Conservation (phyloP, 148 eudicot genomes). For the Dysphania ambrosioides region DNA sequence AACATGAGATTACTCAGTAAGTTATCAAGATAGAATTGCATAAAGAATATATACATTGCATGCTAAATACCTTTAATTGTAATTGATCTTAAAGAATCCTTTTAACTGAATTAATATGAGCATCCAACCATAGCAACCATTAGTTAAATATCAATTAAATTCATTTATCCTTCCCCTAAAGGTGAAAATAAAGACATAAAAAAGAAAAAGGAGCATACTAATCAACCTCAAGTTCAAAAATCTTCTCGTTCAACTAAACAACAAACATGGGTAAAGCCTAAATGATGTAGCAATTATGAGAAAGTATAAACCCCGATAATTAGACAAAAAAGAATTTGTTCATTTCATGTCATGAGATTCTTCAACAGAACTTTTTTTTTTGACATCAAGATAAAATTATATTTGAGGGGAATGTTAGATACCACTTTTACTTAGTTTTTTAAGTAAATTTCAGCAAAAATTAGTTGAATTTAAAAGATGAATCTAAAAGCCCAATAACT, state of each 20-base stretch:
- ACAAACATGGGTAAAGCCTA: slow-evolving; percentile 24
- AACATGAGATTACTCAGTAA: slow-evolving; percentile 1
- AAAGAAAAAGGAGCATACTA: neutral
- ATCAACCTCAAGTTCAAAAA: slow-evolving; percentile 28
- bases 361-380: too few relatives aligned
- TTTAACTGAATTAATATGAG: slow-evolving; percentile 55
- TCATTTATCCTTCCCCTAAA: neutral
- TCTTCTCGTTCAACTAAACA: slow-evolving; percentile 17
- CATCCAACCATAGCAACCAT: neutral
- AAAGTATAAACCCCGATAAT: too few relatives aligned
- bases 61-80: slow-evolving; percentile 44
- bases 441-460: too few relatives aligned
- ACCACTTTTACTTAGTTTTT: too few relatives aligned
- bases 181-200: neutral
- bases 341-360: too few relatives aligned
- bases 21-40: neutral
- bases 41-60: neutral
- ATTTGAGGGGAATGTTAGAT: too few relatives aligned
- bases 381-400: too few relatives aligned
- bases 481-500: too few relatives aligned
- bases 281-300: neutral
- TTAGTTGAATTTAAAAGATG: too few relatives aligned
- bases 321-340: too few relatives aligned
- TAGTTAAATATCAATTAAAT: neutral
- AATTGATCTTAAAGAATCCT: slow-evolving; percentile 67